These are phyloP conservation scores for Solanum dulcamara DNA, from an alignment of 257 asterid species.

Conservation along the genomic window DNA sequence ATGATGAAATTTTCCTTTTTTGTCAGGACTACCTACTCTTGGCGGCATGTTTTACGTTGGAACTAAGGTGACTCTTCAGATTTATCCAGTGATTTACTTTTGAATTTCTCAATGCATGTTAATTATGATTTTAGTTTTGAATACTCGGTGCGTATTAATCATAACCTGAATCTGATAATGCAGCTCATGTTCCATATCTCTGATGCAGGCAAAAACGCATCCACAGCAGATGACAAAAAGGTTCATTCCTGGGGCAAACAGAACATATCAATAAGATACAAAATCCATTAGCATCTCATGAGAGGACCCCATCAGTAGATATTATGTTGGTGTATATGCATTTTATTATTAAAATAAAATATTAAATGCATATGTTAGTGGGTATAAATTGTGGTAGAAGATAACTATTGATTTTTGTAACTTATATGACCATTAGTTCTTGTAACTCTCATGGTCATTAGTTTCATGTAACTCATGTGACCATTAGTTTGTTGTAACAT, in stretches of 20 bases:
- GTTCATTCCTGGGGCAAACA: neutral
- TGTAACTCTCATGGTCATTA: no score
- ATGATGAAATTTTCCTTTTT: slow-evolving; percentile 5
- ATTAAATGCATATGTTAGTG: no score
- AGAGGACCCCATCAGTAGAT: neutral
- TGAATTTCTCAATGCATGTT: slow-evolving; percentile 4
- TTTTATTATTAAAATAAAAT: no score
- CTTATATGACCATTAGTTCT: no score
- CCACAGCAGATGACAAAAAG: neutral
- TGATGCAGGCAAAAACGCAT: slow-evolving; percentile 46
- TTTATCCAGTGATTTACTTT: neutral
- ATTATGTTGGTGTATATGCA: no score
- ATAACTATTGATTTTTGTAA: no score
- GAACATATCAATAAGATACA: neutral
- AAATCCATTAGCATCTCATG: neutral
- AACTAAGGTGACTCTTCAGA: slow-evolving; percentile 53
- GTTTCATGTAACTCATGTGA: no score
- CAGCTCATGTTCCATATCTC: slow-evolving; percentile 94
- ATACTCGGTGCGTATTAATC: slow-evolving; percentile 4
- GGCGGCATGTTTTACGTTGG: slow-evolving; percentile 79
- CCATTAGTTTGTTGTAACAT: no score
- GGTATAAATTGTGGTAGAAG: no score
- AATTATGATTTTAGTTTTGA: slow-evolving; percentile 1
- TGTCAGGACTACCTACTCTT: slow-evolving; percentile 63
- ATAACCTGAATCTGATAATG: slow-evolving; percentile 6